A percentile compares a stretch with the other conserved stretches of the same genome.
These are phyloP conservation scores for Talaromyces sp. DNA, from an alignment of 2,329 filamentous ascomycete species.

Conservation along the genomic window DNA sequence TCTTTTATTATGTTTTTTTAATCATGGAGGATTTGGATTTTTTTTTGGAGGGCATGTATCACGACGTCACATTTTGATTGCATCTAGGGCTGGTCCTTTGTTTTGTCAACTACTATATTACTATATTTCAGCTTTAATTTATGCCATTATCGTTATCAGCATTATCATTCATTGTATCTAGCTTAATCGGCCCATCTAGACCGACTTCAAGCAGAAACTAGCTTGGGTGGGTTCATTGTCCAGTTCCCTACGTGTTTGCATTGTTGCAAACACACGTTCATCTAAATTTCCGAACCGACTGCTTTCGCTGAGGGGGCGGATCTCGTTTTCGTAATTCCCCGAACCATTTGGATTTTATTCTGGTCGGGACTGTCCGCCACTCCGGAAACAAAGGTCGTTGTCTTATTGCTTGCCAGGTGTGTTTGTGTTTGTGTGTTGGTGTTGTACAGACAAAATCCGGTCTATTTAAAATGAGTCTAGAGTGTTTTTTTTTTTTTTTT, in stretches of 20 bases:
- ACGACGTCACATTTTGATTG: conserved; percentile 6
- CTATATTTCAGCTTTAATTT: conserved; percentile 1
- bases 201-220: not conserved
- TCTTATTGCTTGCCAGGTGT: not conserved
- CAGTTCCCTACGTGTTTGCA: not conserved
- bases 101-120: not conserved
- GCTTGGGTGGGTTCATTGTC: no score
- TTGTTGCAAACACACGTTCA: not conserved
- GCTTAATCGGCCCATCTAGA: not conserved
- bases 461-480: not conserved
- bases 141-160: not conserved
- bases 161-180: not conserved
- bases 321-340: not conserved
- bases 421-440: not conserved
- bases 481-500: no score
- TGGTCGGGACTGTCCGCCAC: not conserved
- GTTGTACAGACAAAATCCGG: not conserved
- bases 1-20: conserved; percentile 2
- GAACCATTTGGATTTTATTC: not conserved
- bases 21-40: conserved; percentile 11
- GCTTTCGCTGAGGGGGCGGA: not conserved
- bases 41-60: conserved; percentile 9
- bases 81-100: conserved; percentile 6
- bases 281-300: not conserved
- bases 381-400: not conserved